Conservation (phyloP, 805 yeast genomes). For the Zygosaccharomyces gambellarensis region DNA sequence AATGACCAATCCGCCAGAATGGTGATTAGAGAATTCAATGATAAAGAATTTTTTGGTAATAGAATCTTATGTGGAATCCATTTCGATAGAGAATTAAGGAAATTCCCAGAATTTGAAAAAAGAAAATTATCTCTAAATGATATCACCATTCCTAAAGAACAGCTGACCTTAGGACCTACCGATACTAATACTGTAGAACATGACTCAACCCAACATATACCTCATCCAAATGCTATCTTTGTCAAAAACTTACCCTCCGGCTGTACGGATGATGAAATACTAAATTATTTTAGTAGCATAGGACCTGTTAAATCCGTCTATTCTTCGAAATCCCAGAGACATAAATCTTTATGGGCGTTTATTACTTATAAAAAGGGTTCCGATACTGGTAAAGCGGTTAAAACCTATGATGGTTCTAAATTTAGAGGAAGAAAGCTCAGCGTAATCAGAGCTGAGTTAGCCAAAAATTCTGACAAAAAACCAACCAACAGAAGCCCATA, state of each 20-base stretch:
- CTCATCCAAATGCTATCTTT: conserved; percentile 34
- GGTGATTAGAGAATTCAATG: conserved; percentile 35
- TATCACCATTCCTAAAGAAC: conserved; percentile 23
- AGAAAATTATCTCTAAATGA: conserved; percentile 27
- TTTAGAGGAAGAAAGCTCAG: conserved; percentile 28
- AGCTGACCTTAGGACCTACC: conserved; percentile 8
- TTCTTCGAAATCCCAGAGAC: conserved; percentile 26
- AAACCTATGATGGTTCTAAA: conserved; percentile 26
- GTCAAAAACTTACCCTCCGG: conserved; percentile 34
- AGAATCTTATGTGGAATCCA: conserved; percentile 39
- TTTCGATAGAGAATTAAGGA: conserved; percentile 35
- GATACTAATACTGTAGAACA: conserved; percentile 6
- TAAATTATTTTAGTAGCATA: conserved; percentile 27
- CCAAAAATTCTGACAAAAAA: conserved; percentile 6
- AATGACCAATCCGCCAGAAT: conserved; percentile 32
- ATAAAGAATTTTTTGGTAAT: conserved; percentile 28
- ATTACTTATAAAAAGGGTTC: conserved; percentile 39
- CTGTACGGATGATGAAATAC: conserved; percentile 29
- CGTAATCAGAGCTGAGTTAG: conserved; percentile 25
- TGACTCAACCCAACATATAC: conserved; percentile 6
- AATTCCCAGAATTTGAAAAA: conserved; percentile 31
- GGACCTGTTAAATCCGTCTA: conserved; percentile 37
- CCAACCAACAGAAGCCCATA: conserved; percentile 5
- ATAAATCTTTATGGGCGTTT: conserved; percentile 37
- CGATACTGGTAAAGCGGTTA: conserved; percentile 37